Evolutionary conservation across 2,329 filamentous ascomycete genomes (phyloP).

Genomic region (Diatrype stigma): DNA sequence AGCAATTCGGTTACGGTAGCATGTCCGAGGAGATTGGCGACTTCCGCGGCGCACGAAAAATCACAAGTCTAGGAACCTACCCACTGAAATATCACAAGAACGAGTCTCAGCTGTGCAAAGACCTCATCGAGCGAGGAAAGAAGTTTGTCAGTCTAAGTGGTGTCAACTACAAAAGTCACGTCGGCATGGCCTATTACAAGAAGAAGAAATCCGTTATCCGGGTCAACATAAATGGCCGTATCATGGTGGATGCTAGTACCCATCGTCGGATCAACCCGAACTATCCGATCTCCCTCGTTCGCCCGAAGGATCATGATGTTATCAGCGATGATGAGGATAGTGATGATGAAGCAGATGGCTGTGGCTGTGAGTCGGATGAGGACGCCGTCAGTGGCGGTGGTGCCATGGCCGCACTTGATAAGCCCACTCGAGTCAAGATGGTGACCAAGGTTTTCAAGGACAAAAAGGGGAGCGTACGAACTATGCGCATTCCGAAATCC

Average conservation of each 20-base stretch:
- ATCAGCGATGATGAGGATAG: conserved; percentile 46
- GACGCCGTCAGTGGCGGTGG: conserved; percentile 18
- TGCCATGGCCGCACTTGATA: conserved; percentile 36
- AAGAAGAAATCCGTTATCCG: conserved; percentile 71
- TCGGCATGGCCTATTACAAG: conserved; percentile 82
- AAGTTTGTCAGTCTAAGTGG: conserved; percentile 79
- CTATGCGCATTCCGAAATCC: conserved; percentile 30
- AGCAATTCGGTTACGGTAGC: conserved; percentile 72
- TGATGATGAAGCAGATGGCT: conserved; percentile 38
- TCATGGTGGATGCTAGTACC: conserved; percentile 83
- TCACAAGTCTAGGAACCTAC: conserved; percentile 72
- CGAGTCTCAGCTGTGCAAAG: conserved; percentile 56
- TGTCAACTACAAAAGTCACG: conserved; percentile 77
- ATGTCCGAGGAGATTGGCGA: conserved; percentile 65
- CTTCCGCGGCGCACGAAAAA: conserved; percentile 80
- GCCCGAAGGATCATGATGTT: conserved; percentile 64
- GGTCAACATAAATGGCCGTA: conserved; percentile 78
- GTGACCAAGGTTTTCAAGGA: conserved; percentile 51
- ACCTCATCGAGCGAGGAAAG: conserved; percentile 76
- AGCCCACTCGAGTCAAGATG: conserved; percentile 36
- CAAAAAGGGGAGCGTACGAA: conserved; percentile 33
- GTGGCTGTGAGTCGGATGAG: conserved; percentile 35
- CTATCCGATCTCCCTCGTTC: conserved; percentile 71
- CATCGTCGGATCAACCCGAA: conserved; percentile 85
- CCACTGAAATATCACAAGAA: conserved; percentile 78